Evolutionary conservation across 495 filamentous ascomycete species (phyloP).

Genomic region (Astrothelium macrocarpum): DNA sequence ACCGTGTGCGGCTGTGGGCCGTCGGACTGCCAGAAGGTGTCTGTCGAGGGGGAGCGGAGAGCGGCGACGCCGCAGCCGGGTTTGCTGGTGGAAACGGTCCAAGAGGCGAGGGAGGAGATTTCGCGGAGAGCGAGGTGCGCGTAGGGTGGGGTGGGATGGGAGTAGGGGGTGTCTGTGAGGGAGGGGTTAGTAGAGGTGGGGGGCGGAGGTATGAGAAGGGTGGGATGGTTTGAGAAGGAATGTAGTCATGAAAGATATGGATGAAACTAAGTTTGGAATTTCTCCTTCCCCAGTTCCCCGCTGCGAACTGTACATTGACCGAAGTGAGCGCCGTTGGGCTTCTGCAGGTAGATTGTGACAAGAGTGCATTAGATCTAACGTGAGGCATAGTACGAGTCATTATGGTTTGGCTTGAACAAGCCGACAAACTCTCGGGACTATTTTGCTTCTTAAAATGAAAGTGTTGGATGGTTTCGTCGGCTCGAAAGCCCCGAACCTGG

Average conservation of each 20-base stretch:
- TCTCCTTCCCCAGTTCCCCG: no score
- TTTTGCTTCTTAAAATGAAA: no score
- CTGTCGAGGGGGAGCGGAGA: constrained; percentile 67
- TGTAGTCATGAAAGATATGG: no score
- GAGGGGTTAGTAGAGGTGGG: neutral
- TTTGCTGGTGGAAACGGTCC: constrained; percentile 85
- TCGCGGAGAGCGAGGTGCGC: constrained; percentile 36
- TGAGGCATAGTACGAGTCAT: neutral
- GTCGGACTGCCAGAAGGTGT: constrained; percentile 93
- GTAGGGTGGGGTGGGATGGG: constrained; percentile 42
- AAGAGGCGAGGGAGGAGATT: constrained; percentile 88
- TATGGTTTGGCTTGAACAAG: neutral
- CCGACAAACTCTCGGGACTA: neutral
- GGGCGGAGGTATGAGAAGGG: neutral
- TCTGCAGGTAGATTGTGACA: neutral
- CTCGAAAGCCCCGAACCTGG: neutral
- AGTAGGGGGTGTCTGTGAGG: constrained; percentile 7
- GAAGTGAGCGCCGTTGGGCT: neutral
- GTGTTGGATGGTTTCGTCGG: no score
- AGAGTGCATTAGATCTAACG: neutral
- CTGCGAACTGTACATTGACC: neutral
- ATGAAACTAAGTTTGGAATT: no score
- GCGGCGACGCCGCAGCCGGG: constrained; percentile 82
- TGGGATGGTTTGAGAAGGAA: neutral
- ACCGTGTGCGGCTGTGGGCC: constrained; percentile 92